Conservation (phyloP, 495 filamentous ascomycete species). For the Cudoniella acicularis region DNA sequence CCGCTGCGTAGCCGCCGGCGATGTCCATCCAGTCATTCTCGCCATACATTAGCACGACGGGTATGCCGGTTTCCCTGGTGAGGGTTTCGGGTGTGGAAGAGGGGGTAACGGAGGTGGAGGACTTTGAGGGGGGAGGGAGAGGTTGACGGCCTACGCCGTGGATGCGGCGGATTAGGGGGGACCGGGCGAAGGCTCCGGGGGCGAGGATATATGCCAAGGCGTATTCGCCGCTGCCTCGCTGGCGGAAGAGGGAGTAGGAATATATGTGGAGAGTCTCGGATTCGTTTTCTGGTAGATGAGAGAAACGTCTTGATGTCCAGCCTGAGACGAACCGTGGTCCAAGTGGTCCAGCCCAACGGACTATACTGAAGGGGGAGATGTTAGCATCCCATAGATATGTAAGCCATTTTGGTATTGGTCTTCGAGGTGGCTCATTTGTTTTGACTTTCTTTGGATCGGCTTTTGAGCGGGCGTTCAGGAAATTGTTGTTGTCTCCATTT, state of each 20-base stretch:
- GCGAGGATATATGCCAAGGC: conserved; percentile 89
- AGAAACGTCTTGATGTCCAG: conserved; percentile 91
- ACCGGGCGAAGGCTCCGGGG: conserved; percentile 87
- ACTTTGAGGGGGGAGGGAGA: conserved; percentile 24
- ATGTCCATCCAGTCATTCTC: conserved; percentile 99
- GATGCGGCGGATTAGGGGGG: conserved; percentile 81
- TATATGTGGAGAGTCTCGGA: conserved; percentile 85
- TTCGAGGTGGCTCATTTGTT: conserved; percentile 35
- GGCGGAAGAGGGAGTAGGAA: conserved; percentile 89
- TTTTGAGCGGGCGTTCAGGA: conserved; percentile 48
- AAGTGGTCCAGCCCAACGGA: conserved; percentile 86
- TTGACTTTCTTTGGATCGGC: conserved; percentile 22
- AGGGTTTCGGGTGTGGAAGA: conserved; percentile 21
- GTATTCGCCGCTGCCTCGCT: conserved; percentile 92
- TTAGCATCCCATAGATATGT: conserved; percentile 96
- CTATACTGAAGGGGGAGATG: conserved; percentile 86
- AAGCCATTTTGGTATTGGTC: conserved; percentile 77
- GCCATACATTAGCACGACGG: conserved; percentile 90
- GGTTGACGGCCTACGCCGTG: conserved; percentile 75
- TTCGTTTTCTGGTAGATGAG: conserved; percentile 78
- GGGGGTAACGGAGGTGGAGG: conserved; percentile 1
- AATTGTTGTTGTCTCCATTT: conserved; percentile 54
- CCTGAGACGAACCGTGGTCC: conserved; percentile 90
- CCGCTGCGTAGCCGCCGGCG: conserved; percentile 74
- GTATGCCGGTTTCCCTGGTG: conserved; percentile 67